These are phyloP conservation scores for Phytopythium kandeliae DNA, from an alignment of 352 stramenopile species.

Conservation along the genomic window DNA sequence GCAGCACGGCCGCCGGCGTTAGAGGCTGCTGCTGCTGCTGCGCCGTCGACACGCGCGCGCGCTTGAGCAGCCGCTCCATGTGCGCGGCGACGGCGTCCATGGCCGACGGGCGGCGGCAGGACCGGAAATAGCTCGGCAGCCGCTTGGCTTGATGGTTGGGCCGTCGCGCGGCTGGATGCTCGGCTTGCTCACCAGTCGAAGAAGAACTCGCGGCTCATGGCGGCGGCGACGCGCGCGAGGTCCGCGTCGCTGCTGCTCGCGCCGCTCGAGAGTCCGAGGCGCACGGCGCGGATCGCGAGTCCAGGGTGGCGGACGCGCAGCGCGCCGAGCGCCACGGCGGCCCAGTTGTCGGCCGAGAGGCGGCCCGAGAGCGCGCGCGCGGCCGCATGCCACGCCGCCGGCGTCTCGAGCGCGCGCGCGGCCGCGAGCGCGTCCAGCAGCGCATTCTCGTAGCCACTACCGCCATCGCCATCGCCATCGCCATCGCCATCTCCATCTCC, in stretches of 20 bases:
- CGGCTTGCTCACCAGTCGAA: constrained; percentile 1
- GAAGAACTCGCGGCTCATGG: constrained; percentile 4
- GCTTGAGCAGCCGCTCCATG: constrained; percentile 46
- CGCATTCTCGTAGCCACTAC: too few species aligned
- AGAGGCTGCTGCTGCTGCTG: constrained; percentile 32
- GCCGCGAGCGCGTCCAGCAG: constrained; percentile 20
- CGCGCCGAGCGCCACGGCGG: constrained; percentile 19
- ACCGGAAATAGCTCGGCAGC: constrained; percentile 1
- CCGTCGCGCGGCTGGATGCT: too few species aligned
- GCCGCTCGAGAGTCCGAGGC: constrained; percentile 11
- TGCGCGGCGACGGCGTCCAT: constrained; percentile 41
- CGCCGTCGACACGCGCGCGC: constrained; percentile 38
- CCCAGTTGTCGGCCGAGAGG: constrained; percentile 24
- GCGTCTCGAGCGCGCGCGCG: constrained; percentile 11
- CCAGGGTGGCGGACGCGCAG: constrained; percentile 23
- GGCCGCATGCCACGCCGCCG: constrained; percentile 31
- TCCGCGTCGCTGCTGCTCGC: neutral
- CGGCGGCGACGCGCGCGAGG: neutral
- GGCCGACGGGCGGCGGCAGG: neutral
- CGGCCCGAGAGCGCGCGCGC: constrained; percentile 21
- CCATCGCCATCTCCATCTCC: too few species aligned
- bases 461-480: too few species aligned
- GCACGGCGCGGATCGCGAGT: constrained; percentile 27
- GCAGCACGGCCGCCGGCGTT: too few species aligned
- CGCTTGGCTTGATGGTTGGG: too few species aligned